Evolutionary conservation across 208 protist genomes (phyloP).

Genomic region (Trypanosoma brucei): DNA sequence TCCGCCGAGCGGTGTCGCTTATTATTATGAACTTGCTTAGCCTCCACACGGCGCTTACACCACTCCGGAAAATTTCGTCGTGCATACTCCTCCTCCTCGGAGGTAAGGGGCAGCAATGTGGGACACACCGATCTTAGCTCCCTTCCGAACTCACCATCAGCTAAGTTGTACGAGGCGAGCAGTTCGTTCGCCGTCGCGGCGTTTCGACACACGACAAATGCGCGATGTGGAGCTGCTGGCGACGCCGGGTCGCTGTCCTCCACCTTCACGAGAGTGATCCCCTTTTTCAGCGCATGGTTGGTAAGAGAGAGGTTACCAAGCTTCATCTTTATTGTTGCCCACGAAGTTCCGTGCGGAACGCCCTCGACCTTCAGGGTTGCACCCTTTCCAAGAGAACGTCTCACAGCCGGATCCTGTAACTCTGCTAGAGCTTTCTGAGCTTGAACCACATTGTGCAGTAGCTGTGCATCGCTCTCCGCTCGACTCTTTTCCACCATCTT

Average conservation of each 20-base stretch:
- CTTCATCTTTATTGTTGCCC: constrained; percentile 28
- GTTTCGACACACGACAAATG: constrained; percentile 30
- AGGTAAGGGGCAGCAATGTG: constrained; percentile 15
- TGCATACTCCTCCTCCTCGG: constrained; percentile 25
- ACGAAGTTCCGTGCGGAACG: constrained; percentile 20
- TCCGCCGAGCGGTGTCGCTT: constrained; percentile 14
- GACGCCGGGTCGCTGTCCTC: constrained; percentile 8
- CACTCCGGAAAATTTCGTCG: constrained; percentile 23
- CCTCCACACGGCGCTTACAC: constrained; percentile 19
- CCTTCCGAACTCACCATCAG: constrained; percentile 16
- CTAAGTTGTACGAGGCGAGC: constrained; percentile 15
- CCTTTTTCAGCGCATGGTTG: constrained; percentile 10
- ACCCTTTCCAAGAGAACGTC: constrained; percentile 23
- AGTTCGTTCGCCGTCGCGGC: constrained; percentile 20
- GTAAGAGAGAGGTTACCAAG: constrained; percentile 23
- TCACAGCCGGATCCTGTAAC: constrained; percentile 2
- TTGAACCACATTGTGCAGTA: constrained; percentile 26
- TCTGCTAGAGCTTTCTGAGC: constrained; percentile 26
- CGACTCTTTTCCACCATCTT: constrained; percentile 8
- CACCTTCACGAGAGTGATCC: constrained; percentile 27
- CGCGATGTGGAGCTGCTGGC: constrained; percentile 5
- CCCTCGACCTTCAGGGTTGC: constrained; percentile 26
- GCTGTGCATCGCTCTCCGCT: constrained; percentile 17
- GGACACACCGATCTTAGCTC: constrained; percentile 20
- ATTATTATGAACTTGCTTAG: constrained; percentile 23